phyloP scores from a whole-genome alignment of 2,329 filamentous ascomycete genomes.

The Coccinonectria pachysandricola region DNA sequence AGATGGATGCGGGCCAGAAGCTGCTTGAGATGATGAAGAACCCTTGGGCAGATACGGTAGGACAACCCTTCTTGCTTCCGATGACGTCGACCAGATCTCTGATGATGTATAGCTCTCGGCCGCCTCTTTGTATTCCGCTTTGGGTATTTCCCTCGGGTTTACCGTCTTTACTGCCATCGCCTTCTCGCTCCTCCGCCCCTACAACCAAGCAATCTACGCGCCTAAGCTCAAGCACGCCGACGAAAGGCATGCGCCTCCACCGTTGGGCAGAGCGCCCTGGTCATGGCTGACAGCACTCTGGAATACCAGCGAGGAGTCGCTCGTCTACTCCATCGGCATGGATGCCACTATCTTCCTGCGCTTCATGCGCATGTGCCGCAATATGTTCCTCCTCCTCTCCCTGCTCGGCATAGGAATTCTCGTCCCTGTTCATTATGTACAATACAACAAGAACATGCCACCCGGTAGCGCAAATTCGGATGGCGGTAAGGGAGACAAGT shows the following conservation, averaged over 20 bases:
- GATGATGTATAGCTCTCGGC: slow-evolving; percentile 15
- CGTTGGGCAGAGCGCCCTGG: slow-evolving; percentile 76
- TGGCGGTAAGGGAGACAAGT: slow-evolving; percentile 19
- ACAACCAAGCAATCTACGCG: slow-evolving; percentile 87
- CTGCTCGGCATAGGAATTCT: slow-evolving; percentile 67
- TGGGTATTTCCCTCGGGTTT: slow-evolving; percentile 70
- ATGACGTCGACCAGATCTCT: too few relatives aligned
- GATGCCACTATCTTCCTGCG: slow-evolving; percentile 87
- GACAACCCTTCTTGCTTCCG: slow-evolving; percentile 2
- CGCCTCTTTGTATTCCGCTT: slow-evolving; percentile 61
- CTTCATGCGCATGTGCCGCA: slow-evolving; percentile 82
- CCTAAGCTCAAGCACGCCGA: slow-evolving; percentile 90
- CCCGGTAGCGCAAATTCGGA: too few relatives aligned
- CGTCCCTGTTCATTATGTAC: slow-evolving; percentile 64
- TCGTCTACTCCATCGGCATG: slow-evolving; percentile 77
- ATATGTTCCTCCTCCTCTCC: slow-evolving; percentile 69
- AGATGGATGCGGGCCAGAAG: slow-evolving; percentile 29
- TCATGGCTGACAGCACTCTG: slow-evolving; percentile 77
- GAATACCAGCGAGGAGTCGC: slow-evolving; percentile 62
- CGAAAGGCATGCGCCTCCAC: slow-evolving; percentile 77
- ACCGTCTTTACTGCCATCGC: slow-evolving; percentile 62
- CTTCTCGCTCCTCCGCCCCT: slow-evolving; percentile 85
- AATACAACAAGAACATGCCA: slow-evolving; percentile 23
- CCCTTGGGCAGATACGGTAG: slow-evolving; percentile 39
- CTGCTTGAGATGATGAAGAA: slow-evolving; percentile 39